Percentiles rank a stretch among this genome's conserved stretches.
These are phyloP conservation scores for Ceratocystis huliohia DNA, from an alignment of 2,329 filamentous ascomycete genomes.

Conservation along the genomic window DNA sequence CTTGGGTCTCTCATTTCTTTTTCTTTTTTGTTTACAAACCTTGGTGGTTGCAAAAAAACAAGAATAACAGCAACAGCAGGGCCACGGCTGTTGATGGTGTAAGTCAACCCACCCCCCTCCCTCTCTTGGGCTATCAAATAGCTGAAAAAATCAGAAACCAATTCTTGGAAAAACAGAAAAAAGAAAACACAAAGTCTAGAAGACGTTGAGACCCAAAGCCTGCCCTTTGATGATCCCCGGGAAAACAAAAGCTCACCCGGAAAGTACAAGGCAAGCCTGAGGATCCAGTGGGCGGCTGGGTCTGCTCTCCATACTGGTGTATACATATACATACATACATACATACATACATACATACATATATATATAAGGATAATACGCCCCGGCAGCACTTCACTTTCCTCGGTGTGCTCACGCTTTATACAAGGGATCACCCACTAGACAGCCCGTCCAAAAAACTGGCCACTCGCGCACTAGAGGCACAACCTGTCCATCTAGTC, in stretches of 20 bases:
- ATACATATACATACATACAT: background rate
- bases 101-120: no score
- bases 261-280: background rate
- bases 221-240: background rate
- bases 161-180: background rate
- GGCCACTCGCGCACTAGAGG: no score
- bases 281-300: no score
- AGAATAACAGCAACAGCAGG: no score
- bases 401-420: background rate
- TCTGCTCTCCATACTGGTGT: no score
- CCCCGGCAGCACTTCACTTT: background rate
- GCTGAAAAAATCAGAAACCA: background rate
- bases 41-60: background rate
- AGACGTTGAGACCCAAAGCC: background rate
- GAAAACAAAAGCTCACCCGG: background rate
- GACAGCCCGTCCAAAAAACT: background rate
- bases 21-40: background rate
- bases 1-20: background rate
- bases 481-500: background rate
- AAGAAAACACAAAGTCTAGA: background rate
- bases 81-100: background rate
- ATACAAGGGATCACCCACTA: background rate
- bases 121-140: background rate
- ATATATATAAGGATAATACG: background rate
- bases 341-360: background rate